Evolutionary conservation across 176 grass and related monocot genomes (phyloP).

Genomic region (Aegilops speltoides): DNA sequence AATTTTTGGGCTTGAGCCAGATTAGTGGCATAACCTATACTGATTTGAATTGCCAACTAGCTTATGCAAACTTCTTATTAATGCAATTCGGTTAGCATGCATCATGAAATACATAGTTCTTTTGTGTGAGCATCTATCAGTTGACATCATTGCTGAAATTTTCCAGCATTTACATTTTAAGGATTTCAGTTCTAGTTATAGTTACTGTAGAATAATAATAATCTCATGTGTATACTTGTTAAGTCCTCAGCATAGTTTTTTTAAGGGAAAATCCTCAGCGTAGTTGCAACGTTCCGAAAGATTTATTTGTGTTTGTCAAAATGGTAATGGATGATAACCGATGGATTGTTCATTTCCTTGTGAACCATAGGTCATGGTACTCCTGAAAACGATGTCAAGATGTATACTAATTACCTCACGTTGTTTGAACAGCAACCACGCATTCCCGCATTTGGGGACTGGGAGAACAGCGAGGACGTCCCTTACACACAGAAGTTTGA

Average conservation of each 20-base stretch:
- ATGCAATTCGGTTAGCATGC: neutral
- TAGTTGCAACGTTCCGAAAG: neutral
- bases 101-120: neutral
- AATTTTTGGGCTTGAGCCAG: neutral
- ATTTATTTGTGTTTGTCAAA: neutral
- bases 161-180: neutral
- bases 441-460: constrained; percentile 60
- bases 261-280: neutral
- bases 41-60: neutral
- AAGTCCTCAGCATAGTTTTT: neutral
- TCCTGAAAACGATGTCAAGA: neutral
- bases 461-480: constrained; percentile 37
- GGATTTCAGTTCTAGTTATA: neutral
- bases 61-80: neutral
- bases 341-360: constrained; percentile 1
- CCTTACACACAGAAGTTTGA: constrained; percentile 65
- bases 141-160: neutral
- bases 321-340: neutral
- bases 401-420: neutral
- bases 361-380: neutral
- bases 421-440: constrained; percentile 45
- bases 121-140: neutral
- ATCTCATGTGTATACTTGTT: neutral
- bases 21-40: neutral
- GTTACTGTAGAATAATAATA: neutral